These are phyloP conservation scores for Henningerozyma blattae DNA, from an alignment of 805 yeast genomes.

Conservation along the genomic window DNA sequence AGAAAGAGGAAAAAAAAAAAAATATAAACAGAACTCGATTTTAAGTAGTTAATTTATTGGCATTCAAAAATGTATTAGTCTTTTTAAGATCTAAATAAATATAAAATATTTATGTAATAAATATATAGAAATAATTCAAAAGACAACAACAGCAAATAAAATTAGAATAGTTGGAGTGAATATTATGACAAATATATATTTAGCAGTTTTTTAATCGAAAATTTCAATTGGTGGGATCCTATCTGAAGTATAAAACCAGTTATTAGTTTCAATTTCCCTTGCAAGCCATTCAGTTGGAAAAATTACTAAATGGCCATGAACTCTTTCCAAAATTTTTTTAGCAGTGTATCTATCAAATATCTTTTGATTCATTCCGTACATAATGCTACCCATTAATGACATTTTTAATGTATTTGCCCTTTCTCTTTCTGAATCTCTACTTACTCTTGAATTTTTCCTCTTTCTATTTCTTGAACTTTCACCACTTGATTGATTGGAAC, in stretches of 20 bases:
- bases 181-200: no score
- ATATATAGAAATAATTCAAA: no score
- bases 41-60: no score
- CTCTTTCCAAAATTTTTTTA: constrained; percentile 52
- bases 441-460: not conserved
- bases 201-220: constrained; percentile 41
- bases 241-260: constrained; percentile 93
- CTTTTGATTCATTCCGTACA: constrained; percentile 28
- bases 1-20: no score
- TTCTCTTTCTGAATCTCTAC: constrained; percentile 2
- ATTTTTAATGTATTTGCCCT: constrained; percentile 16
- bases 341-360: constrained; percentile 69
- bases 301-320: constrained; percentile 81
- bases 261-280: constrained; percentile 77
- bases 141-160: no score
- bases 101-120: no score
- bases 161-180: no score
- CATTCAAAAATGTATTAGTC: no score
- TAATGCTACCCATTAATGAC: constrained; percentile 20
- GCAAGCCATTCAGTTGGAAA: constrained; percentile 89
- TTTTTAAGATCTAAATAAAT: no score
- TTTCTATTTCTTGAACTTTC: constrained; percentile 1
- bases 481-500: not conserved
- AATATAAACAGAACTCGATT: no score
- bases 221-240: constrained; percentile 92